phyloP scores from a whole-genome alignment of 441 rosid species.

The Kokia cookei region DNA sequence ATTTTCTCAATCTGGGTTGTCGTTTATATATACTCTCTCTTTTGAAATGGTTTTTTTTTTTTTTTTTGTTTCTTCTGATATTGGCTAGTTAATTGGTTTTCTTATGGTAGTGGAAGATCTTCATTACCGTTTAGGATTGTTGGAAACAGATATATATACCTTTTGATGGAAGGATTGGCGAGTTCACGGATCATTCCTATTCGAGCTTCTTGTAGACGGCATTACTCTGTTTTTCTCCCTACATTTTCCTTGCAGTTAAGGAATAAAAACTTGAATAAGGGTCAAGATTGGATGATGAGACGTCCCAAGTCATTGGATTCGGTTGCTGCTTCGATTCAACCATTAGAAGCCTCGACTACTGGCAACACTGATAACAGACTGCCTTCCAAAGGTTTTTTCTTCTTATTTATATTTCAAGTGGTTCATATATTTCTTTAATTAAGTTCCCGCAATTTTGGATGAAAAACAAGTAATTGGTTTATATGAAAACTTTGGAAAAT shows the following conservation, averaged over 20 bases:
- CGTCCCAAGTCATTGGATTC: constrained; percentile 33
- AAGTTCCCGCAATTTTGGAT: not conserved
- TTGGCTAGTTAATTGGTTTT: not conserved
- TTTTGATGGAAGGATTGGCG: constrained; percentile 61
- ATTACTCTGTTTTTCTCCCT: constrained; percentile 23
- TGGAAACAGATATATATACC: constrained; percentile 19
- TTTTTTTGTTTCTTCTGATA: not conserved
- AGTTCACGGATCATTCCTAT: constrained; percentile 32
- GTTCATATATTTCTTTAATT: constrained; percentile 2
- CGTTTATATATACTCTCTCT: not conserved
- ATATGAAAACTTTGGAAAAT: not conserved
- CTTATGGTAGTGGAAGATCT: not conserved
- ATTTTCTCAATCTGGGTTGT: not conserved
- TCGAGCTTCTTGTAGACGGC: constrained; percentile 25
- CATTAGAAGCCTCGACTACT: constrained; percentile 33
- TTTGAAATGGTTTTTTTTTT: not conserved
- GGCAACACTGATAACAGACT: constrained; percentile 32
- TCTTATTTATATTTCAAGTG: not conserved
- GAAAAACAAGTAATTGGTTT: not conserved
- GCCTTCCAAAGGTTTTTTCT: constrained; percentile 63
- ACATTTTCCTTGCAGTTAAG: constrained; percentile 23
- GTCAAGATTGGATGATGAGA: constrained; percentile 25
- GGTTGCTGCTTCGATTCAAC: constrained; percentile 49
- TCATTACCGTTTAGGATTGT: constrained; percentile 4
- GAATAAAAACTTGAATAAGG: constrained; percentile 14